A percentile compares a stretch with the other conserved stretches of the same genome.
phyloP scores from a whole-genome alignment of 2,329 filamentous ascomycete genomes.

The Fusarium nanum region DNA sequence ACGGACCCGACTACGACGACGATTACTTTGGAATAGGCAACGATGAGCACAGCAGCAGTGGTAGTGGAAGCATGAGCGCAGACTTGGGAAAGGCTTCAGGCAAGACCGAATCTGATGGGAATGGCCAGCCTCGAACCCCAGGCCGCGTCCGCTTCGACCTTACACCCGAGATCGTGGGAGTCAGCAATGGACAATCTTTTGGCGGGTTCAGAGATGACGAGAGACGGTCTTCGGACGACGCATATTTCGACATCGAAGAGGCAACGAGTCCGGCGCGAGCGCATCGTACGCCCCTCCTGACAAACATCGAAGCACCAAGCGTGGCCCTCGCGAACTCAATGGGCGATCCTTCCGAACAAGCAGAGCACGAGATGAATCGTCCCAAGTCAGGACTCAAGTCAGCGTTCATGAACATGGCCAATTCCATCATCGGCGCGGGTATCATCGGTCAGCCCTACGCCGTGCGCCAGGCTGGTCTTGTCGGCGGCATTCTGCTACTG shows the following conservation, averaged over 20 bases:
- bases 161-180: conserved; percentile 57
- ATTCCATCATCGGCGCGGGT: conserved; percentile 89
- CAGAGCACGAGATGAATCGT: conserved; percentile 67
- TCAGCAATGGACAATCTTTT: conserved; percentile 37
- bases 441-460: conserved; percentile 93
- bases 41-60: conserved; percentile 24
- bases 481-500: conserved; percentile 82
- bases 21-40: conserved; percentile 45
- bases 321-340: conserved; percentile 72
- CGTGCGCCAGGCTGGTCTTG: conserved; percentile 89
- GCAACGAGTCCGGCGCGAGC: conserved; percentile 58
- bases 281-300: conserved; percentile 78
- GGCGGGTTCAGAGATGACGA: conserved; percentile 25
- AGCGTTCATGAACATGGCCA: conserved; percentile 99
- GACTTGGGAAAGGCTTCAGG: conserved; percentile 30
- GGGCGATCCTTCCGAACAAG: conserved; percentile 56
- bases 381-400: conserved; percentile 87
- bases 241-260: conserved; percentile 64
- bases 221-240: conserved; percentile 44
- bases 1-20: conserved; percentile 40
- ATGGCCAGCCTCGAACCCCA: conserved; percentile 58
- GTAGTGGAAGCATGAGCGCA: conserved; percentile 27
- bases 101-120: conserved; percentile 37
- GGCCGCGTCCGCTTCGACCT: conserved; percentile 82
- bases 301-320: conserved; percentile 84